Conservation (phyloP, 2,329 filamentous ascomycete genomes). For the Aureobasidium lini region DNA sequence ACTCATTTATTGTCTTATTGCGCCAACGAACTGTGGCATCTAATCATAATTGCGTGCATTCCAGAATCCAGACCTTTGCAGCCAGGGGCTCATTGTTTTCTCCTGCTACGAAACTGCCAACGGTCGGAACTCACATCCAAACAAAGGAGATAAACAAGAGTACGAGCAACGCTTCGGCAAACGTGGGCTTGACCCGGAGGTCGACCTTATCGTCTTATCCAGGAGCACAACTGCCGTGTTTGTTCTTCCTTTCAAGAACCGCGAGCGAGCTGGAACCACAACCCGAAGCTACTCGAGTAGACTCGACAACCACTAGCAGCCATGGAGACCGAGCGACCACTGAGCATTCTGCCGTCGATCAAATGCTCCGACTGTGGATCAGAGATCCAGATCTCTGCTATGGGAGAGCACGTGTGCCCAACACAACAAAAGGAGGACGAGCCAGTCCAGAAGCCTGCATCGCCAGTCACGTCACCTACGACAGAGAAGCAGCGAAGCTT, state of each 20-base stretch:
- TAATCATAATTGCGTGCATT: slow-evolving; percentile 10
- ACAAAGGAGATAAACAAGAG: not conserved
- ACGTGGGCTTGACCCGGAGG: not conserved
- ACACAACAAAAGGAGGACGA: slow-evolving; percentile 7
- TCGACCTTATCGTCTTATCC: slow-evolving; percentile 12
- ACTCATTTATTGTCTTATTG: slow-evolving; percentile 6
- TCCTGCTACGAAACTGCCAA: not conserved
- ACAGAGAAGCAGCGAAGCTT: slow-evolving; percentile 32
- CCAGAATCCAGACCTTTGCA: slow-evolving; percentile 9
- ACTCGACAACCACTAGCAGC: not conserved
- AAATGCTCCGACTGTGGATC: slow-evolving; percentile 77
- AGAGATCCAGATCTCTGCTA: slow-evolving; percentile 73
- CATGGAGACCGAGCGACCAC: slow-evolving; percentile 13
- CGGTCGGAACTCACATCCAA: slow-evolving; percentile 1
- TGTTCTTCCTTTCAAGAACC: not conserved
- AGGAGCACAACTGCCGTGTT: not conserved
- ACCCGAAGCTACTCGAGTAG: not conserved
- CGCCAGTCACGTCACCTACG: slow-evolving; percentile 18
- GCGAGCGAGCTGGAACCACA: not conserved
- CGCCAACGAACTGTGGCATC: not conserved
- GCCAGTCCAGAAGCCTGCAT: not conserved
- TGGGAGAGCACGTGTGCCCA: slow-evolving; percentile 74
- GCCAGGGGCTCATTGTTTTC: slow-evolving; percentile 10
- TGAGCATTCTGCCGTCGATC: slow-evolving; percentile 69
- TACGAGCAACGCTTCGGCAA: not conserved